These are phyloP conservation scores for Chimonanthus praecox DNA, from an alignment of 164 flowering plant genomes.

Conservation along the genomic window DNA sequence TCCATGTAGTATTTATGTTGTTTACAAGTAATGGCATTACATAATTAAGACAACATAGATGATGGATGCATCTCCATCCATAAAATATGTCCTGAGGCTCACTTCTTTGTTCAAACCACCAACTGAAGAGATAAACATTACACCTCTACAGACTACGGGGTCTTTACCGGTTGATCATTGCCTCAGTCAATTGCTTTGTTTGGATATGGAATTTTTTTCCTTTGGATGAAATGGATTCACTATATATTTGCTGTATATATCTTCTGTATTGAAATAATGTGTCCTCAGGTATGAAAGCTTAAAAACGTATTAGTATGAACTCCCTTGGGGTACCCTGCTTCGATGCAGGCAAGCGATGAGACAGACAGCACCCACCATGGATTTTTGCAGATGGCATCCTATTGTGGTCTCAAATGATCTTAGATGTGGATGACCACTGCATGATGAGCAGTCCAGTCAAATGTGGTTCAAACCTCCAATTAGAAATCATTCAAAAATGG, in stretches of 20 bases:
- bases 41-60: background rate
- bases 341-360: background rate
- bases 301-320: background rate
- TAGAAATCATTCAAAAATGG: background rate
- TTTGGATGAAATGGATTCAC: too few relatives aligned
- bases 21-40: too few relatives aligned
- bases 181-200: too few relatives aligned
- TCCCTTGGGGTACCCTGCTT: background rate
- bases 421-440: background rate
- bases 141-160: background rate
- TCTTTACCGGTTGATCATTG: too few relatives aligned
- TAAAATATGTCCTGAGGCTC: background rate
- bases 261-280: background rate
- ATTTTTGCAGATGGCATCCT: background rate
- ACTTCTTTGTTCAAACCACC: background rate
- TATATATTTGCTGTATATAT: too few relatives aligned
- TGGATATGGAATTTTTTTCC: too few relatives aligned
- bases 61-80: background rate
- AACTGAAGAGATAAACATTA: background rate
- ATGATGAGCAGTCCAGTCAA: background rate
- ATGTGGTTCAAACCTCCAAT: background rate
- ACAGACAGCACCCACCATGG: background rate
- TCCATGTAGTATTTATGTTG: too few relatives aligned
- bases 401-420: background rate
- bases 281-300: background rate